Percentiles rank a stretch among this genome's conserved stretches.
phyloP scores from a whole-genome alignment of 129 eudicot species.

The Flaveria ramosissima region DNA sequence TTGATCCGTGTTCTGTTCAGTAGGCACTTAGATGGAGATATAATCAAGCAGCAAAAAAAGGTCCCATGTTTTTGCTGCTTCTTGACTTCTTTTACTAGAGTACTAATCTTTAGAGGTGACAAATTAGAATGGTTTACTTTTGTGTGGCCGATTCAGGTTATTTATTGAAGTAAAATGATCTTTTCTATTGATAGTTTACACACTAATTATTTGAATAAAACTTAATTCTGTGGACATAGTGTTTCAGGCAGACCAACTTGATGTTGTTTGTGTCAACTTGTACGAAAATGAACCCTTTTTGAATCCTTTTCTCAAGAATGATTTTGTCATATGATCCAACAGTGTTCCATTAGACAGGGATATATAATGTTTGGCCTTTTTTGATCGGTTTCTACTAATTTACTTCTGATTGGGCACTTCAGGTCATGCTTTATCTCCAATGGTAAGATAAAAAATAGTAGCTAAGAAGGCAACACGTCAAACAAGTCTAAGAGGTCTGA shows the following conservation, averaged over 20 bases:
- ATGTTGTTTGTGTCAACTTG: background rate
- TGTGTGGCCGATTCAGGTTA: background rate
- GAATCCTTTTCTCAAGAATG: background rate
- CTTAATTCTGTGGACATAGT: background rate
- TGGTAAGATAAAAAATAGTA: background rate
- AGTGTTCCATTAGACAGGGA: background rate
- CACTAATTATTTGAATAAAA: background rate
- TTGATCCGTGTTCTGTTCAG: slow-evolving; percentile 71
- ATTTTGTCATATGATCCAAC: background rate
- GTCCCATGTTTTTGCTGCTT: slow-evolving; percentile 37
- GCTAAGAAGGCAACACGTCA: background rate
- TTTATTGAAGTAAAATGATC: background rate
- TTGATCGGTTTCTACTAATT: background rate
- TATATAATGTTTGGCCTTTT: background rate
- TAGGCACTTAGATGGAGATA: slow-evolving; percentile 80
- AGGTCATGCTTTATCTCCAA: no score
- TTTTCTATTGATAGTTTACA: background rate
- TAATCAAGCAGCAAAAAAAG: slow-evolving; percentile 87
- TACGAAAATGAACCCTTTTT: background rate
- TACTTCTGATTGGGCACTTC: no score
- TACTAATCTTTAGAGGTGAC: background rate
- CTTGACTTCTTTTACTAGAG: slow-evolving; percentile 16
- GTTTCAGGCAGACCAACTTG: background rate
- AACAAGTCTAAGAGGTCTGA: background rate
- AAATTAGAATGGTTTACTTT: background rate